phyloP scores from a whole-genome alignment of 805 yeast genomes.

The Candida quercuum region DNA sequence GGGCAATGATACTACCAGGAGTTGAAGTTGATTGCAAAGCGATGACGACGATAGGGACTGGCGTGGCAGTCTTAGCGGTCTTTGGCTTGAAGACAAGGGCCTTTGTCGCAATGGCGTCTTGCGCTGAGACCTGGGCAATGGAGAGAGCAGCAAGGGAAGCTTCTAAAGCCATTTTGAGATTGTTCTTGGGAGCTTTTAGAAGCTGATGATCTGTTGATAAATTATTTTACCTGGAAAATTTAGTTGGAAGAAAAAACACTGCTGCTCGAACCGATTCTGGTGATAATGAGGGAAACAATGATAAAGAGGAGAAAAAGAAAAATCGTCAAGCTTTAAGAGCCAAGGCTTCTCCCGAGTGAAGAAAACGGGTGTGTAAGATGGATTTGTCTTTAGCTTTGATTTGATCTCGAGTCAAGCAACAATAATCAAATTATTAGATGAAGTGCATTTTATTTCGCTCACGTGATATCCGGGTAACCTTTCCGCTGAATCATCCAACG shows the following conservation, averaged over 20 bases:
- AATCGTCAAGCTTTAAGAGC: too few species aligned
- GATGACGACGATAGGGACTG: constrained; percentile 76
- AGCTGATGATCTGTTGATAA: too few species aligned
- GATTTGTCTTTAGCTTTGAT: too few species aligned
- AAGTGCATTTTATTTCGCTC: neutral
- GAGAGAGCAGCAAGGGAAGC: constrained; percentile 64
- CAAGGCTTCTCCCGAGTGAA: too few species aligned
- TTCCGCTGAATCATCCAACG: neutral
- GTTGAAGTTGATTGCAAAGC: constrained; percentile 70
- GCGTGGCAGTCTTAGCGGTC: constrained; percentile 74
- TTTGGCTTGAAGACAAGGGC: constrained; percentile 87
- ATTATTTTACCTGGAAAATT: too few species aligned
- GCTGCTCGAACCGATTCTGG: neutral
- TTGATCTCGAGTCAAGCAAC: too few species aligned
- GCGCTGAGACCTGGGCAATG: constrained; percentile 47
- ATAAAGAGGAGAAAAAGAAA: too few species aligned
- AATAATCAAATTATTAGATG: neutral
- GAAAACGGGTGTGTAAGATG: too few species aligned
- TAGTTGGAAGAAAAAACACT: neutral
- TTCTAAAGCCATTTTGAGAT: constrained; percentile 53
- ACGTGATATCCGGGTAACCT: neutral
- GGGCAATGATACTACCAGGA: constrained; percentile 60
- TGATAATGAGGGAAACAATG: too few species aligned
- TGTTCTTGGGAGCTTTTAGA: neutral
- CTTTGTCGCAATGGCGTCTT: constrained; percentile 53